phyloP scores from a whole-genome alignment of 2,329 filamentous ascomycete species.

The Colletotrichum sp. region DNA sequence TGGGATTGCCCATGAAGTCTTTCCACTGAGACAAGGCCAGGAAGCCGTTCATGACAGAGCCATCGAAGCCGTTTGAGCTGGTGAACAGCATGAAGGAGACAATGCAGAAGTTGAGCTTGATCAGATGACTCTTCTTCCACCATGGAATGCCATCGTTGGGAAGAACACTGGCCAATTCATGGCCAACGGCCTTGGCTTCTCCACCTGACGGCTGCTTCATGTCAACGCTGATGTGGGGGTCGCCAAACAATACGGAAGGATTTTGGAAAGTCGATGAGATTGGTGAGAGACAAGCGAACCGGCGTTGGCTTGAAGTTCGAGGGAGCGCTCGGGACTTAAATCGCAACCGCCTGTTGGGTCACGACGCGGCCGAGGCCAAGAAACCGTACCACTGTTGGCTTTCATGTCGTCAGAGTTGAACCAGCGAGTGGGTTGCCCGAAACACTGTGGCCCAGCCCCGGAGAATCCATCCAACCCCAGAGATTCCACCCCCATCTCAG shows the following conservation, averaged over 20 bases:
- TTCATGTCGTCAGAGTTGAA: constrained; percentile 1
- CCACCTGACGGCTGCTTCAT: not conserved
- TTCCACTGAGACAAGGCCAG: constrained; percentile 11
- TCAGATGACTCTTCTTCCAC: constrained; percentile 10
- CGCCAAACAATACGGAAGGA: not conserved
- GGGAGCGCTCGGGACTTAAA: not conserved
- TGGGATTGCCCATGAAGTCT: constrained; percentile 7
- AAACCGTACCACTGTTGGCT: not conserved
- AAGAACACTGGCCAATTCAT: constrained; percentile 10
- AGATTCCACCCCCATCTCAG: not conserved
- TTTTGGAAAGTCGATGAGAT: not conserved
- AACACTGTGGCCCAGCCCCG: not conserved
- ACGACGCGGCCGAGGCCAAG: not conserved
- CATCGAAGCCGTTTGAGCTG: constrained; percentile 17
- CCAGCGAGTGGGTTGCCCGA: not conserved
- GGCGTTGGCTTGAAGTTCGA: not conserved
- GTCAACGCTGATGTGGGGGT: not conserved
- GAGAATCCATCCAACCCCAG: not conserved
- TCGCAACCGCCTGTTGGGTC: not conserved
- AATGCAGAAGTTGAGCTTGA: constrained; percentile 17
- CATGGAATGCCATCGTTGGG: constrained; percentile 4
- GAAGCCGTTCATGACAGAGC: constrained; percentile 19
- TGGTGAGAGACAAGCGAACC: not conserved
- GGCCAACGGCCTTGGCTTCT: constrained; percentile 11
- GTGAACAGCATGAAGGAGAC: constrained; percentile 9